phyloP scores from a whole-genome alignment of 129 eudicot species.

The Artemisia tridentata region DNA sequence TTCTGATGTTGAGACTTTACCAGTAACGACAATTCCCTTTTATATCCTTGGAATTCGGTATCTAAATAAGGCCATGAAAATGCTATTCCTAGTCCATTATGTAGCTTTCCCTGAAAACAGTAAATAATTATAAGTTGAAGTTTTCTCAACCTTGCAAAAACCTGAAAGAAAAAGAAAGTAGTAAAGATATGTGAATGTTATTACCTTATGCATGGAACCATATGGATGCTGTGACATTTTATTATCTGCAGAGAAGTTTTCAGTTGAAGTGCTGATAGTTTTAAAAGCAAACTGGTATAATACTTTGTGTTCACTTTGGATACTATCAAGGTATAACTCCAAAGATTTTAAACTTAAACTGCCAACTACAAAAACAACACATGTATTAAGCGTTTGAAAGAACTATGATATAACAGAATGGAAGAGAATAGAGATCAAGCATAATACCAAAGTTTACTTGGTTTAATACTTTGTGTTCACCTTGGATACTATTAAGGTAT shows the following conservation, averaged over 20 bases:
- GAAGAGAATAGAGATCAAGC: too few species aligned
- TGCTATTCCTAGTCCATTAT: slow-evolving; percentile 6
- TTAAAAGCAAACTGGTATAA: neutral
- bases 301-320: neutral
- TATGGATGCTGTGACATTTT: neutral
- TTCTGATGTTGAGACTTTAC: neutral
- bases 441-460: too few species aligned
- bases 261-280: slow-evolving; percentile 1
- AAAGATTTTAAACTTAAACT: neutral
- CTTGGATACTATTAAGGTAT: neutral
- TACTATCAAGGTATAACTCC: neutral
- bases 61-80: neutral
- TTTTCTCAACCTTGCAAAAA: neutral
- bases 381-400: too few species aligned
- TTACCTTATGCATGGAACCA: slow-evolving; percentile 13
- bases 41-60: neutral
- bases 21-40: neutral
- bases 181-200: neutral
- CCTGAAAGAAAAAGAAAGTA: neutral
- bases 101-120: slow-evolving; percentile 15
- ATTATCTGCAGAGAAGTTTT: slow-evolving; percentile 10
- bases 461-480: neutral
- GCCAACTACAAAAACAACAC: neutral
- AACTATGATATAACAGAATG: too few species aligned
- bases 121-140: neutral